Percentiles rank a stretch among this genome's conserved stretches.
These are phyloP conservation scores for Phaeophleospora eucalypticola DNA, from an alignment of 2,329 filamentous ascomycete species.

Conservation along the genomic window DNA sequence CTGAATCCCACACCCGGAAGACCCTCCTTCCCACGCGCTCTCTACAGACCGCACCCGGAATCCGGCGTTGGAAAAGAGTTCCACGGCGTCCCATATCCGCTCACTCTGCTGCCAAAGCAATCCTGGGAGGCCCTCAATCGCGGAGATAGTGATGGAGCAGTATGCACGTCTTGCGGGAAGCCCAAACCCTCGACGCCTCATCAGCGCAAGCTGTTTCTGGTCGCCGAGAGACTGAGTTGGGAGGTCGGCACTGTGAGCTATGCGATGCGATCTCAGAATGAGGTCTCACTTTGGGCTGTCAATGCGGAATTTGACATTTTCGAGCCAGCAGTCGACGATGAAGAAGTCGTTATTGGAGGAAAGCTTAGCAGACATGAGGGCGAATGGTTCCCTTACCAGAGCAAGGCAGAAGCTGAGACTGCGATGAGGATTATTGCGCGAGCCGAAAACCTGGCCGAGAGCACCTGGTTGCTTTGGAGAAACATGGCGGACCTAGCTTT, in stretches of 20 bases:
- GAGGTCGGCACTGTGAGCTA: slow-evolving; percentile 5
- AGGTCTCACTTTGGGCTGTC: slow-evolving; percentile 18
- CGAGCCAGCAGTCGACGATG: slow-evolving; percentile 19
- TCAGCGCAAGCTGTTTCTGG: slow-evolving; percentile 22
- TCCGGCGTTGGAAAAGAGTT: slow-evolving; percentile 17
- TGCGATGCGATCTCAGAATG: slow-evolving; percentile 17
- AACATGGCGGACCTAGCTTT: background rate
- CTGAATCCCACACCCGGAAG: background rate
- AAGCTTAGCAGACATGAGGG: slow-evolving; percentile 13
- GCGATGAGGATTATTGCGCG: slow-evolving; percentile 16
- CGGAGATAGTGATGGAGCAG: slow-evolving; percentile 9
- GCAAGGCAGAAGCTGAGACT: slow-evolving; percentile 12
- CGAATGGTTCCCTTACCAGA: slow-evolving; percentile 15
- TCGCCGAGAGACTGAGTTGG: slow-evolving; percentile 21
- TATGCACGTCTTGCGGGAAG: slow-evolving; percentile 18
- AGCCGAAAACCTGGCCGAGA: slow-evolving; percentile 15
- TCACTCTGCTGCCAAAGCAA: slow-evolving; percentile 17
- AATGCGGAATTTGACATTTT: slow-evolving; percentile 21
- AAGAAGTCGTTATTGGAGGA: slow-evolving; percentile 16
- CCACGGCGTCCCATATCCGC: slow-evolving; percentile 18
- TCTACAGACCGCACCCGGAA: slow-evolving; percentile 16
- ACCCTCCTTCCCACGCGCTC: slow-evolving; percentile 1
- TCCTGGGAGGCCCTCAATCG: slow-evolving; percentile 17
- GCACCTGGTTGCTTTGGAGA: slow-evolving; percentile 15
- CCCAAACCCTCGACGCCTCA: slow-evolving; percentile 9